These are phyloP conservation scores for Rhizophora apiculata DNA, from an alignment of 345 rosid genomes.

Conservation along the genomic window DNA sequence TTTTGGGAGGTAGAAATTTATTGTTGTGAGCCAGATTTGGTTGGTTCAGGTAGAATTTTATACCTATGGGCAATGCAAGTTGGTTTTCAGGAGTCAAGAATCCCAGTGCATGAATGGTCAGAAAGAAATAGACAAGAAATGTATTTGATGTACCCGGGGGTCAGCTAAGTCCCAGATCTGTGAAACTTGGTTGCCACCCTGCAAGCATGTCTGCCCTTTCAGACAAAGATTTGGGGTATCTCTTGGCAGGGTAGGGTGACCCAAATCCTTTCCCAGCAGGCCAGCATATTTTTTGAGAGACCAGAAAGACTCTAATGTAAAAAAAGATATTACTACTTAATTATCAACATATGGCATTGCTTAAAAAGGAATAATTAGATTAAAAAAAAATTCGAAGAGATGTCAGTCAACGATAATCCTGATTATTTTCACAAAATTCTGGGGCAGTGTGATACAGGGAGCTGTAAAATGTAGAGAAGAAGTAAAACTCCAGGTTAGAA, in stretches of 20 bases:
- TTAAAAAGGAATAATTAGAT: no score
- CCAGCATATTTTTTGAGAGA: background rate
- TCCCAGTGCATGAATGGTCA: conserved; percentile 15
- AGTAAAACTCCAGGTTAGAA: background rate
- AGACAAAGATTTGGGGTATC: conserved; percentile 61
- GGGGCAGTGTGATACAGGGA: no score
- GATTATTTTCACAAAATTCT: no score
- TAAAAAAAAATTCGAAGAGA: no score
- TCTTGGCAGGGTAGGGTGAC: conserved; percentile 29
- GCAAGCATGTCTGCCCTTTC: conserved; percentile 42
- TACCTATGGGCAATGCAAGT: background rate
- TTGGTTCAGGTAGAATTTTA: background rate
- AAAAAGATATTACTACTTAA: no score
- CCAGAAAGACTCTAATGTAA: background rate
- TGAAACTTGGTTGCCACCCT: conserved; percentile 33
- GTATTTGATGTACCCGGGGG: conserved; percentile 18
- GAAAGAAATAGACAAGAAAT: conserved; percentile 32
- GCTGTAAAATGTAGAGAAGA: background rate
- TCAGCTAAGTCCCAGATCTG: conserved; percentile 29
- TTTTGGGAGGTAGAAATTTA: conserved; percentile 8
- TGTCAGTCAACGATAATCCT: no score
- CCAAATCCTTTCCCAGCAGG: background rate
- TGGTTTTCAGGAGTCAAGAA: conserved; percentile 17
- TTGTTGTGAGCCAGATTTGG: background rate
- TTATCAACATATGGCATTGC: no score